Evolutionary conservation across 768 basidiomycete genomes (phyloP).

Genomic region (Suillus discolor): DNA sequence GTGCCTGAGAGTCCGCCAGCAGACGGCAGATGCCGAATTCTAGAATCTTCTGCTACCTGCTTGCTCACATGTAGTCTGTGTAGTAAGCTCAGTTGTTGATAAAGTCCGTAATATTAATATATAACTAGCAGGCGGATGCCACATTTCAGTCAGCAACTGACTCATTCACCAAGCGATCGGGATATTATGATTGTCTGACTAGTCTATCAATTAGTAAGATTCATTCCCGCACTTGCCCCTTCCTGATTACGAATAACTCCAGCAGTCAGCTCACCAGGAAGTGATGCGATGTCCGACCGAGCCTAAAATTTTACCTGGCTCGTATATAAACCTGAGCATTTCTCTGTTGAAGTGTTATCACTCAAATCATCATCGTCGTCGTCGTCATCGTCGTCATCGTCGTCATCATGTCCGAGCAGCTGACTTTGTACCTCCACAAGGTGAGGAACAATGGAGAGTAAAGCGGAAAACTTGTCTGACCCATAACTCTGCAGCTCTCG

Average conservation of each 20-base stretch:
- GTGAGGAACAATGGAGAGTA: constrained; percentile 26
- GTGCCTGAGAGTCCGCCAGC: too few relatives aligned
- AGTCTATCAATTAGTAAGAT: background rate
- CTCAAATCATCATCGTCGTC: background rate
- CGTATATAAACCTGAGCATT: background rate
- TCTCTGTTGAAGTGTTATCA: background rate
- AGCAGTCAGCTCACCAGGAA: background rate
- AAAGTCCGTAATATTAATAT: background rate
- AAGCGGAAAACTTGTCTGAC: constrained; percentile 5
- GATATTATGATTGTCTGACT: background rate
- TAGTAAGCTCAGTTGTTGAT: background rate
- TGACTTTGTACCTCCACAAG: constrained; percentile 46
- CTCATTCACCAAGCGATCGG: background rate
- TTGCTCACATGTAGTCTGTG: background rate
- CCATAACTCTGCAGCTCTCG: constrained; percentile 41
- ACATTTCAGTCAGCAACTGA: constrained; percentile 1
- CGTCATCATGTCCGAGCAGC: constrained; percentile 25
- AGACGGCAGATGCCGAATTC: too few relatives aligned
- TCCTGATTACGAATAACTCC: background rate
- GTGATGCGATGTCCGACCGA: background rate
- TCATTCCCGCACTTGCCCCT: background rate
- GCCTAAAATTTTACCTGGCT: background rate
- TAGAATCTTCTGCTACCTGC: background rate
- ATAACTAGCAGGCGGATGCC: background rate
- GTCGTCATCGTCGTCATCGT: background rate